A percentile compares a stretch with the other conserved stretches of the same genome.
Evolutionary conservation across 331 rosid species (phyloP).

Genomic region (Rhamnella rubrinervis): DNA sequence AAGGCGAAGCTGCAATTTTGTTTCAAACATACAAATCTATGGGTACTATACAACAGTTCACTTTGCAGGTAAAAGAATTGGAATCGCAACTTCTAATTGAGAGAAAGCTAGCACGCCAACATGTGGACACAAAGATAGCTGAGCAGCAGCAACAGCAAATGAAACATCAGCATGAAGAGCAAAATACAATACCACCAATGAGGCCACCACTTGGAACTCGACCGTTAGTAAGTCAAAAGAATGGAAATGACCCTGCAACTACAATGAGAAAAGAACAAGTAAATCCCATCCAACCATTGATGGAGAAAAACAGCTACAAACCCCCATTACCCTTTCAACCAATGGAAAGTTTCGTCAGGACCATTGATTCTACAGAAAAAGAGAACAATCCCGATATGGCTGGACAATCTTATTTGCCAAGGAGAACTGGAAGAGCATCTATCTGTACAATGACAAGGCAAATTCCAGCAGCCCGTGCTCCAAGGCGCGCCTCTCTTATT

Average conservation of each 20-base stretch:
- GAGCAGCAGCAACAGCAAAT: constrained; percentile 73
- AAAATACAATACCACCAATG: constrained; percentile 29
- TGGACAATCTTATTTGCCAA: constrained; percentile 49
- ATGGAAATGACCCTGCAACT: constrained; percentile 42
- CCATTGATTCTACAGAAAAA: constrained; percentile 63
- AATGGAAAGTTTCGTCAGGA: constrained; percentile 51
- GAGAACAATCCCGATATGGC: constrained; percentile 79
- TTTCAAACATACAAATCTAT: background rate
- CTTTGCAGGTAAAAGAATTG: constrained; percentile 72
- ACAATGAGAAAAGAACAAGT: constrained; percentile 50
- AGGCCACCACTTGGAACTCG: constrained; percentile 49
- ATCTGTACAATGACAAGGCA: constrained; percentile 62
- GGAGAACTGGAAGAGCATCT: constrained; percentile 73
- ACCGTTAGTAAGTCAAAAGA: constrained; percentile 53
- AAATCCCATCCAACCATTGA: constrained; percentile 45
- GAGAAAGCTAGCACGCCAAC: constrained; percentile 91
- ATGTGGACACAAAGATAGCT: constrained; percentile 83
- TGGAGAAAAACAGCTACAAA: constrained; percentile 53
- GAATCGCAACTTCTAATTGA: constrained; percentile 86
- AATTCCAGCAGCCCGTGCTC: constrained; percentile 40
- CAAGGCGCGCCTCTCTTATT: constrained; percentile 79
- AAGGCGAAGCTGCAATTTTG: background rate
- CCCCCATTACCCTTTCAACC: constrained; percentile 45
- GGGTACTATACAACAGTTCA: background rate
- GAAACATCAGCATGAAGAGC: constrained; percentile 67